Base-by-base conservation (phyloP, 805 yeast species). In the Wickerhamiella cacticola region DNA sequence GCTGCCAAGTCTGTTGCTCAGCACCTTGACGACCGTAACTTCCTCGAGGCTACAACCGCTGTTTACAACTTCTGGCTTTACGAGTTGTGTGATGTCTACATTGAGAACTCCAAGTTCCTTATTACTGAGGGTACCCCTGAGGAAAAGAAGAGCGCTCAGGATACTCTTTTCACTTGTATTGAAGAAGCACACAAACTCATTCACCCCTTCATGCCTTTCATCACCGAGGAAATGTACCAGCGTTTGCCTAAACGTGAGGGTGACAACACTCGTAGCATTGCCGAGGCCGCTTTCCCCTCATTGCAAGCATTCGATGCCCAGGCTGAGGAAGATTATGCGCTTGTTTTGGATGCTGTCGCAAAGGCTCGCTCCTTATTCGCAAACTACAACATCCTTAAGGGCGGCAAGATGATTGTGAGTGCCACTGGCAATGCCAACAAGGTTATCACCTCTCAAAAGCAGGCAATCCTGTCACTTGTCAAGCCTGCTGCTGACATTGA, bases 221-320 rank as follows among this genome's bases (percentile, higher is more conserved):
- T 92, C 56, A 81, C 97, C 42, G 98, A 92, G 68, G 98, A 92
- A 73, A 78, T 92, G 84, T 92, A 96, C 96, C 98, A 92, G 72
- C 84, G 97, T 68, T 71, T 92, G 61, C 97, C 97, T 59, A 81
- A 82, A 61, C 79, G 96, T 63, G 74, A 76, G 6, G 69, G 78
- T 47, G 96, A 84, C 59, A 67, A 68, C 19, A 71, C 86, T 23
- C 69, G 66, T 45, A 74, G 96, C 18, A 86, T 92, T 63, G 79
- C 79, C 45, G 76, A 77, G 62, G 94, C 96, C 36, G 57, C 71
- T 44, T 92, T 79, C 71, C 98, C 98, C 49, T 80, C 70, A 65
- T 69, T 70, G 46, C 58, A 68, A 48, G 76, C 75, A 48, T 83
- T 76, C 62, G 78, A 88, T 58, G 70, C 59, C 23, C 71, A 73